A percentile compares a stretch with the other conserved stretches of the same genome.
Conservation (phyloP, 129 eudicot species). For the Flaveria brownii region DNA sequence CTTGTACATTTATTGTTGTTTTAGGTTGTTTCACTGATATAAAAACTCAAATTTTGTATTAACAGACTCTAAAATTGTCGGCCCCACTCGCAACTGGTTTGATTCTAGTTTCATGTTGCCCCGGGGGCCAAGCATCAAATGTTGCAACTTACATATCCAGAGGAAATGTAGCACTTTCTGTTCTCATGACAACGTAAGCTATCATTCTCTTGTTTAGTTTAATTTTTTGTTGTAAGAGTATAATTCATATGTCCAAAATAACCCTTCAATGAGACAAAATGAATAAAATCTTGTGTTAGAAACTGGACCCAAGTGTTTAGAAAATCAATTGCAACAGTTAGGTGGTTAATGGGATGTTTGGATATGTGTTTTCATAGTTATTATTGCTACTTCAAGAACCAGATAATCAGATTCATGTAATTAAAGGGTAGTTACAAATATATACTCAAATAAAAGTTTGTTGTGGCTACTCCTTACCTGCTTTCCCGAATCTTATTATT, state of each 20-base stretch:
- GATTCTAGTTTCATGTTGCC: constrained; percentile 97
- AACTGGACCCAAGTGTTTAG: background rate
- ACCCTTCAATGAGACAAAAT: background rate
- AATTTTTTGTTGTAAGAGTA: background rate
- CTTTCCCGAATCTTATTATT: background rate
- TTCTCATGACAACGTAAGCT: constrained; percentile 99
- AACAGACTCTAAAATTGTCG: constrained; percentile 72
- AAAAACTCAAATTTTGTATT: constrained; percentile 23
- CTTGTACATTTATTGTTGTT: background rate
- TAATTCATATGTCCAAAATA: background rate
- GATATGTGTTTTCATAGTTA: background rate
- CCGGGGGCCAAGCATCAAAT: constrained; percentile 99
- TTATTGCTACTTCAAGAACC: background rate
- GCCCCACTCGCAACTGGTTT: constrained; percentile 99
- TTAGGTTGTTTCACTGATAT: background rate
- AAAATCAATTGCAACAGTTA: background rate
- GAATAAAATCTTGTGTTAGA: background rate
- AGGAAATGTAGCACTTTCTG: constrained; percentile 99
- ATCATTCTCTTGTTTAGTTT: background rate
- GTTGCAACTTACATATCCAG: constrained; percentile 96
- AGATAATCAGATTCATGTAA: background rate
- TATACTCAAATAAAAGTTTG: background rate
- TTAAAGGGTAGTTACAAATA: background rate
- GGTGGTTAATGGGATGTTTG: background rate
- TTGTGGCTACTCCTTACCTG: background rate